Evolutionary conservation across 805 yeast genomes (phyloP).

Genomic region (Candida tammaniensis): DNA sequence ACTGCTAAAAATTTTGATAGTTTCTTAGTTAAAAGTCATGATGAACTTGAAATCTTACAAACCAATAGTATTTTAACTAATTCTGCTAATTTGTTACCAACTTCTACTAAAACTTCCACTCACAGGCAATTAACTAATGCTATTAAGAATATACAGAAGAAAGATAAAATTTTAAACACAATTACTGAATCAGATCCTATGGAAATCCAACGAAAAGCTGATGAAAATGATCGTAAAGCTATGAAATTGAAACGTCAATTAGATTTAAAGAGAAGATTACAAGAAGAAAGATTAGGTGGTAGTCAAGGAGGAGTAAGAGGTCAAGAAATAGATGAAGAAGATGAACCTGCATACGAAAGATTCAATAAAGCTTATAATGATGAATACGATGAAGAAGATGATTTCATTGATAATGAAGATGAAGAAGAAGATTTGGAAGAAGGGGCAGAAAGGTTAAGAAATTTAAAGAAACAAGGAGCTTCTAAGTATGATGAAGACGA

Average conservation of each 20-base stretch:
- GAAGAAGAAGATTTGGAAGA: conserved; percentile 45
- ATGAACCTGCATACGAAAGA: conserved; percentile 35
- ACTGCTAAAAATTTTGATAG: conserved; percentile 65
- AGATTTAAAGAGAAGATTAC: conserved; percentile 55
- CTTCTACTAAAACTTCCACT: conserved; percentile 83
- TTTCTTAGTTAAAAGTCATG: conserved; percentile 67
- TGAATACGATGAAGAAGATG: conserved; percentile 40
- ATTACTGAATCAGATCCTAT: conserved; percentile 67
- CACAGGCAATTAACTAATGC: conserved; percentile 79
- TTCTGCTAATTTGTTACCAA: conserved; percentile 75
- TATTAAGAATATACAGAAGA: conserved; percentile 48
- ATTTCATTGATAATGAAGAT: conserved; percentile 43
- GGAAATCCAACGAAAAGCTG: conserved; percentile 61
- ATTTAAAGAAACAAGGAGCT: conserved; percentile 56
- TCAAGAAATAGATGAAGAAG: conserved; percentile 18
- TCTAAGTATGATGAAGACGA: conserved; percentile 35
- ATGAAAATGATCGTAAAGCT: conserved; percentile 56
- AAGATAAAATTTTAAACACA: conserved; percentile 50
- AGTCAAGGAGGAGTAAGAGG: conserved; percentile 38
- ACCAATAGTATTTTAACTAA: conserved; percentile 64
- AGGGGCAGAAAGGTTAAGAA: conserved; percentile 58
- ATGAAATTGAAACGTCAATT: conserved; percentile 65
- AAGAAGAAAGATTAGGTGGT: conserved; percentile 49
- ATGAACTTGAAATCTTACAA: conserved; percentile 67
- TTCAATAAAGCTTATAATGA: conserved; percentile 36